A percentile compares a stretch with the other conserved stretches of the same genome.
Conservation (phyloP, 495 filamentous ascomycete species). For the Diplogelasinospora grovesii region DNA sequence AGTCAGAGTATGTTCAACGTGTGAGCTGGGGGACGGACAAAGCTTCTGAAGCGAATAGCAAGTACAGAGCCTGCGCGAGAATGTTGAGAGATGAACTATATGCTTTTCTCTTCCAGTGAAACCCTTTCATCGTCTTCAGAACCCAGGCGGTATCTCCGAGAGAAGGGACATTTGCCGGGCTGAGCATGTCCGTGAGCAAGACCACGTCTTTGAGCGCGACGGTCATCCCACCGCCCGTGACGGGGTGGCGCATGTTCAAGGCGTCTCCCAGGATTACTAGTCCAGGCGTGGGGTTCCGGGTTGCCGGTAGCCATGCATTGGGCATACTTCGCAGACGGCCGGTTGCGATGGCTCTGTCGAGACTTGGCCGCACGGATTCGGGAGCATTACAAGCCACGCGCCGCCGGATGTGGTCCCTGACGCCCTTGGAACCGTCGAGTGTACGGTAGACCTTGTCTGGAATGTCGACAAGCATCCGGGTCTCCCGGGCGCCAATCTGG, state of each 20-base stretch:
- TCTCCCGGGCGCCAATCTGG: slow-evolving; percentile 6
- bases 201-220: slow-evolving; percentile 12
- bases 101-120: slow-evolving; percentile 10
- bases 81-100: slow-evolving; percentile 13
- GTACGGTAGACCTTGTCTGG: background rate
- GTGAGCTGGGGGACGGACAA: too few relatives aligned
- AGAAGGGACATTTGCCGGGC: background rate
- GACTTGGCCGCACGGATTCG: background rate
- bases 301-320: slow-evolving; percentile 10
- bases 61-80: slow-evolving; percentile 13
- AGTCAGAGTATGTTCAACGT: too few relatives aligned
- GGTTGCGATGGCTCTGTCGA: background rate
- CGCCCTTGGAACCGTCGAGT: background rate
- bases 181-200: slow-evolving; percentile 1
- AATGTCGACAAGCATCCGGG: slow-evolving; percentile 13
- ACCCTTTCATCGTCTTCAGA: background rate
- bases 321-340: slow-evolving; percentile 12
- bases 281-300: slow-evolving; percentile 4
- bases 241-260: slow-evolving; percentile 13
- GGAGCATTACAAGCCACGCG: slow-evolving; percentile 1
- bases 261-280: slow-evolving; percentile 10
- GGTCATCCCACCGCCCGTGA: slow-evolving; percentile 14
- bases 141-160: background rate
- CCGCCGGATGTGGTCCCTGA: slow-evolving; percentile 6
- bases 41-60: slow-evolving; percentile 10